Base-by-base conservation (phyloP, 2,329 filamentous ascomycete species). In the Aaosphaeria pasadenensis region DNA sequence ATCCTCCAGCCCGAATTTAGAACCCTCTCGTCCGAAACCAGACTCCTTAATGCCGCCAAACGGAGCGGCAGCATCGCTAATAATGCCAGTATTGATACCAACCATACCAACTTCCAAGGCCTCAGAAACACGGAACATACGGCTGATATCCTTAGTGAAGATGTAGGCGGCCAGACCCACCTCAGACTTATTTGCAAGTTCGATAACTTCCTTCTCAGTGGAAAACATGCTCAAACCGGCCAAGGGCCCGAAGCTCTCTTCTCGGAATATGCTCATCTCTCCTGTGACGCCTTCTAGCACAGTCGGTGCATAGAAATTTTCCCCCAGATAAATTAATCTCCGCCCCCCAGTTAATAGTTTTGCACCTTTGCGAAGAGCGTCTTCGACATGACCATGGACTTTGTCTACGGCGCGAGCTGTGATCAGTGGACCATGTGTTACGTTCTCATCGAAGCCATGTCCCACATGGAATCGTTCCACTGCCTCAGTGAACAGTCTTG, bases 401-500 rank as follows among this genome's bases (percentile, higher is more conserved):
- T 40, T 40, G 17, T 7, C 39, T 7, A 7, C 7, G 7, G 7
- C 7, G 7, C 39, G 7, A 7, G 7, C 9, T 7, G 7, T 9
- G 39, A 40, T 40, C 39, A 40, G 7, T 9, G 39, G 39, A 24
- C 39, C 39, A 7, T 40, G 7, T 7, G 39, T 40, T 7, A 36
- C 33, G n/a, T n/a, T 17, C 7, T 40, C 39, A 9, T 17, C 39
- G 39, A 40, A 40, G 7, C 7, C 39, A 24, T 7, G 7, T 7
- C 7, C 7, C 24, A 7, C 7, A 7, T 24, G 7, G 7, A 24
- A 40, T 9, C 17, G 39, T 9, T 40, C 7, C 7, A 40, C 7
- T 24, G 7, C 17, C 39, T 72, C 72, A 46, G 78, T 79, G 71
- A 88, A 87, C 7, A 70, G 66, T n/a, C 72, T 64, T 46, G 88